Conservation (phyloP, 2,329 filamentous ascomycete species). For the Pyricularia sp. region DNA sequence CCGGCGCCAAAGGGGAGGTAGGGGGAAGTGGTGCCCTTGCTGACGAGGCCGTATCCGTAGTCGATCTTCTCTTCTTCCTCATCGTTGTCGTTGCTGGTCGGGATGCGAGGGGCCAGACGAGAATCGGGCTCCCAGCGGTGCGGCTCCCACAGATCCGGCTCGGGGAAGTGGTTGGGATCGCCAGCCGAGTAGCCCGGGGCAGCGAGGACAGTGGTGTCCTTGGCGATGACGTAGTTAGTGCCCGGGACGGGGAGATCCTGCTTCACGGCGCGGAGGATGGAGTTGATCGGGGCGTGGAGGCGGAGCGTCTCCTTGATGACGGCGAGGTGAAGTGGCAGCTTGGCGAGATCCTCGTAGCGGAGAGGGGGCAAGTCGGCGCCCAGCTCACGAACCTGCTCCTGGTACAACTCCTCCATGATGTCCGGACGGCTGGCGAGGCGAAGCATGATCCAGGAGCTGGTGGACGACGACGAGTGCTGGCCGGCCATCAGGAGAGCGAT, state of each 20-base stretch:
- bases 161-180: constrained; percentile 63
- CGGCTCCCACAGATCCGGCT: constrained; percentile 75
- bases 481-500: constrained; percentile 76
- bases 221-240: constrained; percentile 71
- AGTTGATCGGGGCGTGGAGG: constrained; percentile 86
- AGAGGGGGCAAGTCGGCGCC: constrained; percentile 43
- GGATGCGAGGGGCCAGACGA: neutral
- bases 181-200: constrained; percentile 72
- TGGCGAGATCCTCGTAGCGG: constrained; percentile 63
- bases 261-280: constrained; percentile 87
- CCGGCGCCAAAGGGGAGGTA: constrained; percentile 93
- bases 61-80: constrained; percentile 68
- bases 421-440: constrained; percentile 58
- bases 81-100: constrained; percentile 19
- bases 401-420: constrained; percentile 56
- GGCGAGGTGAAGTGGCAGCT: constrained; percentile 68
- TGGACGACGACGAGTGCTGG: constrained; percentile 68
- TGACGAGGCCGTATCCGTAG: constrained; percentile 87
- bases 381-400: constrained; percentile 57
- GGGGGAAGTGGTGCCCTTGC: constrained; percentile 77
- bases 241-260: constrained; percentile 71
- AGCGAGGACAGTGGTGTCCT: constrained; percentile 67
- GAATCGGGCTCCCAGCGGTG: constrained; percentile 60
- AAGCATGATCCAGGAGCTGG: constrained; percentile 66
- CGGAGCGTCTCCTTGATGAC: constrained; percentile 87